Evolutionary conservation across 805 yeast species (phyloP).

Genomic region (Kodamaea jinghongensis): DNA sequence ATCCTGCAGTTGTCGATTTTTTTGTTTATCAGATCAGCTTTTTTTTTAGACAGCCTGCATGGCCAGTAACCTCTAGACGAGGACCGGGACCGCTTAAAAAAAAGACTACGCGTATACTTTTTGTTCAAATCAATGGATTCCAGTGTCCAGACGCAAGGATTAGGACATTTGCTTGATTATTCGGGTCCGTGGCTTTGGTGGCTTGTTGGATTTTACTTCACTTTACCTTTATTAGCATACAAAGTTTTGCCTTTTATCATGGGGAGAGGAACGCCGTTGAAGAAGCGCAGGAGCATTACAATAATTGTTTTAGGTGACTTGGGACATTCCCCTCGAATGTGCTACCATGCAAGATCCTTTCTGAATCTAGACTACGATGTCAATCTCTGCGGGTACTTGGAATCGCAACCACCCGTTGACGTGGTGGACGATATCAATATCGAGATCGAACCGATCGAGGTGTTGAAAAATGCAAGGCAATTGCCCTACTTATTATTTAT

Average conservation of each 20-base stretch:
- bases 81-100: background rate
- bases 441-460: slow-evolving; percentile 48
- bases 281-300: slow-evolving; percentile 51
- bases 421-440: slow-evolving; percentile 50
- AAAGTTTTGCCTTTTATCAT: slow-evolving; percentile 36
- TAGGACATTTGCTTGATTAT: slow-evolving; percentile 12
- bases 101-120: background rate
- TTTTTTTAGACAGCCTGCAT: too few species aligned
- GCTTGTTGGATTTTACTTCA: slow-evolving; percentile 44
- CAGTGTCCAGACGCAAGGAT: slow-evolving; percentile 11
- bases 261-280: slow-evolving; percentile 18
- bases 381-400: slow-evolving; percentile 80
- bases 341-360: slow-evolving; percentile 82
- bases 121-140: too few species aligned
- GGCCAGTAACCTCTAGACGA: too few species aligned
- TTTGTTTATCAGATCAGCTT: background rate
- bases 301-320: slow-evolving; percentile 88
- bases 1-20: slow-evolving; percentile 16
- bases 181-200: slow-evolving; percentile 31
- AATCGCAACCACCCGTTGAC: slow-evolving; percentile 50
- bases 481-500: slow-evolving; percentile 62
- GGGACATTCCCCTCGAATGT: slow-evolving; percentile 94
- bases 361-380: slow-evolving; percentile 69
- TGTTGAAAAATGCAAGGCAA: slow-evolving; percentile 32
- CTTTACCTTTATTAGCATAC: slow-evolving; percentile 45